Base-by-base conservation (phyloP, 2,329 filamentous ascomycete species). In the Aspergillus udagawae region DNA sequence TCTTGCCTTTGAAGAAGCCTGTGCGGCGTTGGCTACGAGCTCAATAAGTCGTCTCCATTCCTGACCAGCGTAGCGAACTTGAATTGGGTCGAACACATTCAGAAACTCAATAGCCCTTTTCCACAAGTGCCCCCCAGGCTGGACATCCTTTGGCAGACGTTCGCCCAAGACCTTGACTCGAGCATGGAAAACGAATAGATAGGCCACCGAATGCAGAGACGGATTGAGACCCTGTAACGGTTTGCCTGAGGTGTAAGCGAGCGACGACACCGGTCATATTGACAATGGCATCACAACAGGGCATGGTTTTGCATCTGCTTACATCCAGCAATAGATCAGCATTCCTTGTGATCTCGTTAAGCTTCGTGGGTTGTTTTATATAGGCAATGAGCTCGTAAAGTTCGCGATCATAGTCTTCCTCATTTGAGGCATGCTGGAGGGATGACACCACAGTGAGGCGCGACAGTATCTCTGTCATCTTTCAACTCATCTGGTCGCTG, bases 171-270 rank as follows among this genome's bases (percentile, higher is more conserved):
- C 69, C 42, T 75, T 68, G 55, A 84, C 76, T 59, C 80, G 78
- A 32, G 78, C 75, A 49, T 77, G 70, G 41, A 89, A 76, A 49
- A 82, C 75, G 60, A 78, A 80, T 51, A 85, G 73, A 70, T 86
- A 88, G 8, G 83, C 76, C 60, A 88, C 77, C 20, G 83, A 82
- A 68, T 88, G 84, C 42, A 78, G 70, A 7, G 79, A 70, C 21
- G 86, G 85, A 63, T 87, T 78, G 57, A 86, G 63, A 38, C 64
- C 56, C 67, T 72, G 42, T 21, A 61, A n/a, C 62, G 23, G n/a
- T 55, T 52, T 35, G 53, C 49, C 14, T 56, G 60, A 29, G 4
- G 27, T 51, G 47, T 48, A 38, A 38, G 51, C 54, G 41, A 52
- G 47, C 35, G 44, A 45, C 20, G 44, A 47, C 25, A 23, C 44